A percentile compares a stretch with the other conserved stretches of the same genome.
Evolutionary conservation across 495 filamentous ascomycete species (phyloP).

Genomic region (Hypoxylon subgilvum): DNA sequence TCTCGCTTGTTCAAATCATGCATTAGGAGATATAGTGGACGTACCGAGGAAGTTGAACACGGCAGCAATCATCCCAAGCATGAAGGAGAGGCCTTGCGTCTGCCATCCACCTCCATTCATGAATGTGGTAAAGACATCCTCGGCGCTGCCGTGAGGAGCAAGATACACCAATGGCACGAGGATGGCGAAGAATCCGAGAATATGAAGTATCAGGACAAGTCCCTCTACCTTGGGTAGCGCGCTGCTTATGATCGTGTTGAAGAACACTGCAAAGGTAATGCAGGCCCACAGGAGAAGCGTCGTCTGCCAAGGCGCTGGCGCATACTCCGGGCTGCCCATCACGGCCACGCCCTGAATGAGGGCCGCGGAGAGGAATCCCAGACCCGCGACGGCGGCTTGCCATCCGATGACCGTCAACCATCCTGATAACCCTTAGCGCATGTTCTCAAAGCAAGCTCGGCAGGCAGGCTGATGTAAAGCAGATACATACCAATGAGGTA

Average conservation of each 20-base stretch:
- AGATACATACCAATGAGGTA: slow-evolving; percentile 56
- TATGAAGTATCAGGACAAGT: slow-evolving; percentile 64
- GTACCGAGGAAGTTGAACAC: slow-evolving; percentile 47
- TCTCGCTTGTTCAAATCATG: not conserved
- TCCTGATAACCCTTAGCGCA: slow-evolving; percentile 18
- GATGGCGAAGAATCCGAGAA: slow-evolving; percentile 66
- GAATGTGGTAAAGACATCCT: slow-evolving; percentile 60
- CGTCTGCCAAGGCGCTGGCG: slow-evolving; percentile 47
- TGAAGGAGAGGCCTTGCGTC: slow-evolving; percentile 56
- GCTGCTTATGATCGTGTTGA: slow-evolving; percentile 51
- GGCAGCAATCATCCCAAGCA: slow-evolving; percentile 57
- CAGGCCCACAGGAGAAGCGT: slow-evolving; percentile 54
- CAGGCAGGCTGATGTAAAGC: no score
- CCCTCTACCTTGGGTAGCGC: slow-evolving; percentile 62
- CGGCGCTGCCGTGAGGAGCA: slow-evolving; percentile 50
- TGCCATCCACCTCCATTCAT: slow-evolving; percentile 62
- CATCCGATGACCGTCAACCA: slow-evolving; percentile 68
- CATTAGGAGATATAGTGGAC: not conserved
- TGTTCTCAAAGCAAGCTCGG: not conserved
- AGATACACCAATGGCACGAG: slow-evolving; percentile 64
- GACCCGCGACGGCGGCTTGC: slow-evolving; percentile 62
- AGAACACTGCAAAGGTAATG: slow-evolving; percentile 44
- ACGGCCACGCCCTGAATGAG: slow-evolving; percentile 63
- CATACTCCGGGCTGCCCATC: slow-evolving; percentile 47
- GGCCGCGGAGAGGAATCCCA: slow-evolving; percentile 61